Evolutionary conservation across 371 early-diverging fungal genomes (phyloP).

Genomic region (Syncephalastrum sp.): DNA sequence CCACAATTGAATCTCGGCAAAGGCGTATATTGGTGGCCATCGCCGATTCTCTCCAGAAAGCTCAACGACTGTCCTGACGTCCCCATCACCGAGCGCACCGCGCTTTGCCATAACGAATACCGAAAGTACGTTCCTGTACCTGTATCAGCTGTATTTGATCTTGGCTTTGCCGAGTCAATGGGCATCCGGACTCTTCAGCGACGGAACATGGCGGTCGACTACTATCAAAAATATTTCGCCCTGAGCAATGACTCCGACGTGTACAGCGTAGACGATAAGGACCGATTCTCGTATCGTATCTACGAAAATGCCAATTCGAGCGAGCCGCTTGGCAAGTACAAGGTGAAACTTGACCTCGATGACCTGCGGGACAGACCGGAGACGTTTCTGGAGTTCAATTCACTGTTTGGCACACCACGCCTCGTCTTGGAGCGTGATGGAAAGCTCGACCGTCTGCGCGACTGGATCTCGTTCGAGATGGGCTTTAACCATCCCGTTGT

Average conservation of each 20-base stretch:
- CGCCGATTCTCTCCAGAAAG: slow-evolving; percentile 9
- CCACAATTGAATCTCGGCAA: slow-evolving; percentile 31
- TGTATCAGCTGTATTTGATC: slow-evolving; percentile 25
- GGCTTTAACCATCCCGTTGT: slow-evolving; percentile 40
- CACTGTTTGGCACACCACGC: slow-evolving; percentile 40
- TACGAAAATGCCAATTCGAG: slow-evolving; percentile 34
- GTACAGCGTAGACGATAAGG: slow-evolving; percentile 30
- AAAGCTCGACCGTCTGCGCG: slow-evolving; percentile 19
- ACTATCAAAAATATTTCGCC: neutral
- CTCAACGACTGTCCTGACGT: slow-evolving; percentile 12
- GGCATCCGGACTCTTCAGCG: slow-evolving; percentile 36
- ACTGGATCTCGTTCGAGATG: slow-evolving; percentile 26
- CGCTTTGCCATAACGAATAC: slow-evolving; percentile 18
- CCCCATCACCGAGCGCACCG: slow-evolving; percentile 8
- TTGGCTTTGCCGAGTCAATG: slow-evolving; percentile 15
- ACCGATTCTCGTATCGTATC: slow-evolving; percentile 46
- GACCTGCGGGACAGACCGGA: slow-evolving; percentile 35
- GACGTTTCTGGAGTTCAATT: slow-evolving; percentile 45
- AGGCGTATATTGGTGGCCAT: slow-evolving; percentile 24
- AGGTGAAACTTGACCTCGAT: slow-evolving; percentile 28
- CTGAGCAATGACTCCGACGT: slow-evolving; percentile 17
- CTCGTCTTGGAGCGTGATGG: slow-evolving; percentile 16
- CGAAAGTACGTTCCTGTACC: slow-evolving; percentile 24
- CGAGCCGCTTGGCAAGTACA: slow-evolving; percentile 19
- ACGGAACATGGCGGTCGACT: slow-evolving; percentile 16